phyloP scores from a whole-genome alignment of 768 basidiomycete species.

The Cystofilobasidium ferigula region DNA sequence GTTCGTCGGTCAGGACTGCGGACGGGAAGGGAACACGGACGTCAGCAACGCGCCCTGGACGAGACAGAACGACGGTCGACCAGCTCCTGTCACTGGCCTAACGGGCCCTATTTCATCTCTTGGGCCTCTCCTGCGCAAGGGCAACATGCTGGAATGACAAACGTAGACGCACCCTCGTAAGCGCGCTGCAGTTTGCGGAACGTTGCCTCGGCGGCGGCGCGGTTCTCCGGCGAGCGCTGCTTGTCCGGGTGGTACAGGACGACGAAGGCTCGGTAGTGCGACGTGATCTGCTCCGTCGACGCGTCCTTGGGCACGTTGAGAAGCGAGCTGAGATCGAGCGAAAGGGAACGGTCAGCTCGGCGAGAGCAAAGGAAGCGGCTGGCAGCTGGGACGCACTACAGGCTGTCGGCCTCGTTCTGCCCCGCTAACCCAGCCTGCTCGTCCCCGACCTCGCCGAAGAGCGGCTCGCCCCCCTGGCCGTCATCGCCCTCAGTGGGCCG shows the following conservation, averaged over 20 bases:
- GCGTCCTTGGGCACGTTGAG: slow-evolving; percentile 60
- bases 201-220: slow-evolving; percentile 51
- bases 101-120: too few relatives aligned
- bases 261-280: slow-evolving; percentile 42
- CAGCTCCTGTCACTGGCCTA: too few relatives aligned
- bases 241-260: slow-evolving; percentile 76
- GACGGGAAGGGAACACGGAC: background rate
- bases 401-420: background rate
- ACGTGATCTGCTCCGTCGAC: slow-evolving; percentile 58
- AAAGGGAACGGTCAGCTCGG: background rate
- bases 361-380: background rate
- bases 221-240: slow-evolving; percentile 51
- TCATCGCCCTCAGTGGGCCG: background rate
- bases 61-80: too few relatives aligned
- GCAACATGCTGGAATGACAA: too few relatives aligned
- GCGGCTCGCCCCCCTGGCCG: background rate
- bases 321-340: slow-evolving; percentile 54
- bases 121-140: too few relatives aligned
- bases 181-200: slow-evolving; percentile 72
- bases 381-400: background rate
- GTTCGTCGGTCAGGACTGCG: slow-evolving; percentile 54
- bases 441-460: background rate
- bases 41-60: too few relatives aligned
- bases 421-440: background rate
- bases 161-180: slow-evolving; percentile 58